Percentiles rank a stretch among this genome's conserved stretches.
These are phyloP conservation scores for Epithemia pelagica DNA, from an alignment of 108 stramenopile species.

Conservation along the genomic window DNA sequence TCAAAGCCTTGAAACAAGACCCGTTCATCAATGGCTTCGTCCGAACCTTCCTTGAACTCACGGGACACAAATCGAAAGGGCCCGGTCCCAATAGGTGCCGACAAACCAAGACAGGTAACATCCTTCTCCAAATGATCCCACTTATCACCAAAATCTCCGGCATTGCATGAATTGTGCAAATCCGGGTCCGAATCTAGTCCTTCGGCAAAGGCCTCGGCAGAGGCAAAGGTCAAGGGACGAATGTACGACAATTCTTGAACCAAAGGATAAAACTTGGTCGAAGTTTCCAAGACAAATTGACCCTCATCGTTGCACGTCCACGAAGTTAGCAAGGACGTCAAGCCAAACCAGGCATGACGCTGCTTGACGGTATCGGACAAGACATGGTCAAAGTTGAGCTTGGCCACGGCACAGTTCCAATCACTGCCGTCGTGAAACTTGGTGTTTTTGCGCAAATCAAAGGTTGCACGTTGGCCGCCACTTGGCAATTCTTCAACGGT, in stretches of 20 bases:
- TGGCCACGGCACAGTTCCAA: conserved; percentile 51
- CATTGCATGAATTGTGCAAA: conserved; percentile 48
- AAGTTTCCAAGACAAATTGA: conserved; percentile 38
- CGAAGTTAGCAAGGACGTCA: conserved; percentile 14
- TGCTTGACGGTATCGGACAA: conserved; percentile 37
- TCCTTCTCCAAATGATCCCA: conserved; percentile 29
- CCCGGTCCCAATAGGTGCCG: conserved; percentile 48
- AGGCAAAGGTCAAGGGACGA: conserved; percentile 53
- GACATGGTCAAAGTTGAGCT: conserved; percentile 72
- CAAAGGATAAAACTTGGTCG: conserved; percentile 39
- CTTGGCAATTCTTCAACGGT: conserved; percentile 7
- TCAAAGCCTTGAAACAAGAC: conserved; percentile 38
- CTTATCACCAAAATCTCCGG: conserved; percentile 31
- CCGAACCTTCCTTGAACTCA: conserved; percentile 2
- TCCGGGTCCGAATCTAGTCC: conserved; percentile 37
- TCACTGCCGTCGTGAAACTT: conserved; percentile 57
- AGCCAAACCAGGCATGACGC: conserved; percentile 51
- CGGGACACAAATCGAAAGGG: conserved; percentile 37
- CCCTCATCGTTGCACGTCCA: conserved; percentile 41
- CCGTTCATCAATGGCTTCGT: conserved; percentile 26
- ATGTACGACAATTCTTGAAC: conserved; percentile 63
- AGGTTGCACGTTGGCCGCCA: conserved; percentile 34
- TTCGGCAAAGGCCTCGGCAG: conserved; percentile 38
- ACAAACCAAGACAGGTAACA: conserved; percentile 46
- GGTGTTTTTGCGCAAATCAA: conserved; percentile 48